These are phyloP conservation scores for Barnettozyma vustinii DNA, from an alignment of 805 yeast species.

Conservation along the genomic window DNA sequence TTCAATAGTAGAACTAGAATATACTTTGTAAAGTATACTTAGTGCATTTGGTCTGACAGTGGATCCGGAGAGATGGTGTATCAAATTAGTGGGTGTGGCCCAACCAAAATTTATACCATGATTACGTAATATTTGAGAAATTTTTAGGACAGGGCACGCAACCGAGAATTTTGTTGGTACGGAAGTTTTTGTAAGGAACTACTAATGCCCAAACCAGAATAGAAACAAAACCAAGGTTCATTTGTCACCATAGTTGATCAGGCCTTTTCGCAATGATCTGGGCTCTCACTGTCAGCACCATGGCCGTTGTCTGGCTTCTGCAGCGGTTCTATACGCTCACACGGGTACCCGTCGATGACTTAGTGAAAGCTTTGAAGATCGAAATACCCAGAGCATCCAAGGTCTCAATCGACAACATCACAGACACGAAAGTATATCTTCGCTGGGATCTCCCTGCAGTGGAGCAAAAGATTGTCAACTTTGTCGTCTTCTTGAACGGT, in stretches of 20 bases:
- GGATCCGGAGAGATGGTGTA: no score
- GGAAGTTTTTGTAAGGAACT: background rate
- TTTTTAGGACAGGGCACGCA: no score
- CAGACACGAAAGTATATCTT: slow-evolving; percentile 38
- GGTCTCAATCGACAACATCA: slow-evolving; percentile 50
- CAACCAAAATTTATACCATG: no score
- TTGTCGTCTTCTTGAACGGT: slow-evolving; percentile 36
- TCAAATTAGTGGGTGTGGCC: no score
- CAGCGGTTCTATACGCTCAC: slow-evolving; percentile 17
- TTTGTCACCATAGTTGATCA: background rate
- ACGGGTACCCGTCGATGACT: slow-evolving; percentile 39
- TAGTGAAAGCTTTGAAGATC: slow-evolving; percentile 42
- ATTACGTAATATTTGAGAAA: no score
- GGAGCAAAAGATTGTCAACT: slow-evolving; percentile 28
- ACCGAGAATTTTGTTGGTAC: no score
- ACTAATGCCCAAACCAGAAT: background rate
- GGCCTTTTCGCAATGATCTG: slow-evolving; percentile 14
- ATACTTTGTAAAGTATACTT: no score
- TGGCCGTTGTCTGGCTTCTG: slow-evolving; percentile 22
- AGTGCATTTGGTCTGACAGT: no score
- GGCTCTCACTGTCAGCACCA: slow-evolving; percentile 14
- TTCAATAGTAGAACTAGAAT: no score
- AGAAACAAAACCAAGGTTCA: background rate
- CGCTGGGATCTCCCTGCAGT: slow-evolving; percentile 45
- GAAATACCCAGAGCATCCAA: slow-evolving; percentile 52